These are phyloP conservation scores for Pezicula radicicola DNA, from an alignment of 2,329 filamentous ascomycete genomes.

Conservation along the genomic window DNA sequence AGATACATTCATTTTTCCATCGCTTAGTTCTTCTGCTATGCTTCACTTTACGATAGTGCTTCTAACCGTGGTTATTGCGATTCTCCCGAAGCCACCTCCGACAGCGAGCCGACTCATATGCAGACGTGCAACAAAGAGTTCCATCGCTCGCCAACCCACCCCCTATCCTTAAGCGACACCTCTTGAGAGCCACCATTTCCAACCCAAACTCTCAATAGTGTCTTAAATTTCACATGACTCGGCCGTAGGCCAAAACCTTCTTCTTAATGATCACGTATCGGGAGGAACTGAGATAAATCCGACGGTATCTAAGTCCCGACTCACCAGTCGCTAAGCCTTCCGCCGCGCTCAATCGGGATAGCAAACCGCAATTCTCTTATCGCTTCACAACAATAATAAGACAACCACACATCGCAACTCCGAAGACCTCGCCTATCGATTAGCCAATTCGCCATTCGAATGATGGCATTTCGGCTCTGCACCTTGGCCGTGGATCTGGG, in stretches of 20 bases:
- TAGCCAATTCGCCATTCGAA: not conserved
- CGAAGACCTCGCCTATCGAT: not conserved
- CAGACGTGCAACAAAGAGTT: constrained; percentile 1
- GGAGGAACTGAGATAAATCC: not conserved
- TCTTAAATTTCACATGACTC: not conserved
- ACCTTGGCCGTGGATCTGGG: not conserved
- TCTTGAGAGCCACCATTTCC: not conserved
- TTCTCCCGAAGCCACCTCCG: not conserved
- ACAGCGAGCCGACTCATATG: not conserved
- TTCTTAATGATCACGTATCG: not conserved
- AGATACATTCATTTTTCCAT: no score
- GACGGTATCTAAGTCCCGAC: not conserved
- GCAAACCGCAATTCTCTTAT: not conserved
- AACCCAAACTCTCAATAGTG: not conserved
- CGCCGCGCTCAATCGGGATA: not conserved
- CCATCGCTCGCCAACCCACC: not conserved
- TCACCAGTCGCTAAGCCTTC: not conserved
- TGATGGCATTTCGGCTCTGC: not conserved
- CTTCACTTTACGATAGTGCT: no score
- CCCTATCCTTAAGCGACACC: not conserved
- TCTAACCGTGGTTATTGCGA: not conserved
- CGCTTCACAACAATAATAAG: no score
- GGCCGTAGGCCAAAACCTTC: not conserved
- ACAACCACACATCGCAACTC: not conserved
- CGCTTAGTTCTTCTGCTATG: no score